phyloP scores from a whole-genome alignment of 1,284 basidiomycete species.

The Hymenochaete sp. region DNA sequence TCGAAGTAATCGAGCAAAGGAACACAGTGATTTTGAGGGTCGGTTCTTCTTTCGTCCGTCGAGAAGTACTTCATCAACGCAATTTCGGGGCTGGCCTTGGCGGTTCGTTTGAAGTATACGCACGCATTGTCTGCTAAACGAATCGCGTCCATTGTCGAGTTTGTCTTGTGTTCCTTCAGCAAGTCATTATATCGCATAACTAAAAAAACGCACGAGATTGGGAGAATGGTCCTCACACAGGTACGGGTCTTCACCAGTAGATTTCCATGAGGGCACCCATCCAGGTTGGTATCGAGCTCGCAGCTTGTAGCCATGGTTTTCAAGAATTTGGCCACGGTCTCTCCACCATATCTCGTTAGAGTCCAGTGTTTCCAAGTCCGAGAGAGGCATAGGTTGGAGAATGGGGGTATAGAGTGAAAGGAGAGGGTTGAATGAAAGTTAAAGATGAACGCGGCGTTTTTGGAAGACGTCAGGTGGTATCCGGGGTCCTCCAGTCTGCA shows the following conservation, averaged over 20 bases:
- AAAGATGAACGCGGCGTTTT: too few relatives aligned
- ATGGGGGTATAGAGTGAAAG: too few relatives aligned
- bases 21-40: conserved; percentile 9
- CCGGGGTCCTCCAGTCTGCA: too few relatives aligned
- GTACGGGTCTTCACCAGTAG: conserved; percentile 8
- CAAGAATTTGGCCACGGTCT: conserved; percentile 16
- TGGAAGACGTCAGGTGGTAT: too few relatives aligned
- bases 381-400: too few relatives aligned
- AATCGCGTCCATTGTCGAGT: conserved; percentile 4
- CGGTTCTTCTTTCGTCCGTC: not conserved
- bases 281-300: conserved; percentile 21
- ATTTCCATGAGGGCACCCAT: conserved; percentile 22
- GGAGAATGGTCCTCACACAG: conserved; percentile 21
- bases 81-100: not conserved
- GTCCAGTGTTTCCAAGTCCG: not conserved
- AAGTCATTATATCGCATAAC: not conserved
- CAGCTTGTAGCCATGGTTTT: conserved; percentile 21
- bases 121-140: not conserved
- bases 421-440: too few relatives aligned
- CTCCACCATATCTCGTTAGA: conserved; percentile 14
- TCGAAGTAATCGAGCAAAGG: conserved; percentile 7
- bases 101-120: not conserved
- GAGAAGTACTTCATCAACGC: not conserved
- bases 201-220: not conserved
- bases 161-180: too few relatives aligned